phyloP scores from a whole-genome alignment of 805 yeast species.

The Scheffersomyces coipomensis region DNA sequence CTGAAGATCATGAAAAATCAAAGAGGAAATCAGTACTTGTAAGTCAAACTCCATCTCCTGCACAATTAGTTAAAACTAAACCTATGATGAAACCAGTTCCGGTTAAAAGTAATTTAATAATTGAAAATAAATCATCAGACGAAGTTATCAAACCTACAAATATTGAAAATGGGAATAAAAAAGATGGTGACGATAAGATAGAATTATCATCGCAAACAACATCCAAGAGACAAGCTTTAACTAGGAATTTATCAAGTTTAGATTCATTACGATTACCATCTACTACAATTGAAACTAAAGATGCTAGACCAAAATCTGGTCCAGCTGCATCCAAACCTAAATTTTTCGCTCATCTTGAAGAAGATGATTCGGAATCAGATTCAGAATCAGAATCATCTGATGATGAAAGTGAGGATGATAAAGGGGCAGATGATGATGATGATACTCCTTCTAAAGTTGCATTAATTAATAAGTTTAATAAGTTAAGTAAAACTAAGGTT shows the following conservation, averaged over 20 bases:
- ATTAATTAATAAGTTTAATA: background rate
- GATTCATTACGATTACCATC: background rate
- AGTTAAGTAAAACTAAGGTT: background rate
- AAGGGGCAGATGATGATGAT: background rate
- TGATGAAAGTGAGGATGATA: background rate
- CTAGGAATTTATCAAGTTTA: background rate
- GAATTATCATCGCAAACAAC: background rate
- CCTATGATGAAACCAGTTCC: background rate
- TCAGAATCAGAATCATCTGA: background rate
- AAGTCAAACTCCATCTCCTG: constrained; percentile 1
- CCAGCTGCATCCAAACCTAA: background rate
- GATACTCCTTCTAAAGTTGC: background rate
- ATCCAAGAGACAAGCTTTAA: background rate
- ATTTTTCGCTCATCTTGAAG: background rate
- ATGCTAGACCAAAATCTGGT: background rate
- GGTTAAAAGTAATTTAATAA: background rate
- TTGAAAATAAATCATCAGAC: background rate
- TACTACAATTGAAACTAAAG: constrained; percentile 3
- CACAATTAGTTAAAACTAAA: background rate
- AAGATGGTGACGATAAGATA: too few species aligned
- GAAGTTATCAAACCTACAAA: too few species aligned
- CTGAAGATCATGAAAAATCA: background rate
- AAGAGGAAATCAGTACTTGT: constrained; percentile 1
- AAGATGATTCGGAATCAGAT: background rate
- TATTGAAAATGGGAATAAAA: background rate